phyloP scores from a whole-genome alignment of 768 basidiomycete species.

The Boletus pseudopeckii region DNA sequence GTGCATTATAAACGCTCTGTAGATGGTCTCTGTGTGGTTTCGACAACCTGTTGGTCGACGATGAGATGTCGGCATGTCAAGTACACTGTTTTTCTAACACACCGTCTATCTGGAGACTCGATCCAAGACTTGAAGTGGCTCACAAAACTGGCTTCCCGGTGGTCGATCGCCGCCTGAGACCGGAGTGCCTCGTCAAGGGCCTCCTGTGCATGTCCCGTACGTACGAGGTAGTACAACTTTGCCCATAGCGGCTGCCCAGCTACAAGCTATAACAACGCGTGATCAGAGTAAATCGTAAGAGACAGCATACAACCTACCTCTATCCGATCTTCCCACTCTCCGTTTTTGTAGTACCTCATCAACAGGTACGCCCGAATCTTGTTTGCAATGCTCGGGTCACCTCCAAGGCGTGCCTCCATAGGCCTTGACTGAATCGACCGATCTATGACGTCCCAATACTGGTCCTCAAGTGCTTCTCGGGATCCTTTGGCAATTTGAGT shows the following conservation, averaged over 20 bases:
- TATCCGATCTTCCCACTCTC: constrained; percentile 81
- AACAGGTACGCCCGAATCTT: constrained; percentile 85
- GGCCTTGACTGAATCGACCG: constrained; percentile 78
- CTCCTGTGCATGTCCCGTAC: constrained; percentile 79
- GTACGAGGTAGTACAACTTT: constrained; percentile 86
- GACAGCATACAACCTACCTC: constrained; percentile 54
- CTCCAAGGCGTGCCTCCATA: constrained; percentile 82
- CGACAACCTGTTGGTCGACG: constrained; percentile 47
- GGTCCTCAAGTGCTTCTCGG: constrained; percentile 79
- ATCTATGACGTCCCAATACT: constrained; percentile 83
- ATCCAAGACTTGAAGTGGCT: constrained; percentile 82
- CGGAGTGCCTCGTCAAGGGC: constrained; percentile 73
- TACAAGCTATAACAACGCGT: constrained; percentile 53
- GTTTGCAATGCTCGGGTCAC: constrained; percentile 86
- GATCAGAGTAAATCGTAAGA: background rate
- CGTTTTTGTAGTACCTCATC: constrained; percentile 75
- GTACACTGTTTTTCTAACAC: constrained; percentile 17
- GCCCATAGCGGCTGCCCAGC: constrained; percentile 92
- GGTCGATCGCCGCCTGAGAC: constrained; percentile 67
- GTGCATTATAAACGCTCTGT: constrained; percentile 75
- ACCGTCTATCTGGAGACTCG: constrained; percentile 77
- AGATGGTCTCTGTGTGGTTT: constrained; percentile 78
- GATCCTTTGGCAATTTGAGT: constrained; percentile 76
- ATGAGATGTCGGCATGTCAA: constrained; percentile 1
- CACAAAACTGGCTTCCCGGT: constrained; percentile 79